Conservation (phyloP, 805 yeast species). For the Clavispora carvajalis region DNA sequence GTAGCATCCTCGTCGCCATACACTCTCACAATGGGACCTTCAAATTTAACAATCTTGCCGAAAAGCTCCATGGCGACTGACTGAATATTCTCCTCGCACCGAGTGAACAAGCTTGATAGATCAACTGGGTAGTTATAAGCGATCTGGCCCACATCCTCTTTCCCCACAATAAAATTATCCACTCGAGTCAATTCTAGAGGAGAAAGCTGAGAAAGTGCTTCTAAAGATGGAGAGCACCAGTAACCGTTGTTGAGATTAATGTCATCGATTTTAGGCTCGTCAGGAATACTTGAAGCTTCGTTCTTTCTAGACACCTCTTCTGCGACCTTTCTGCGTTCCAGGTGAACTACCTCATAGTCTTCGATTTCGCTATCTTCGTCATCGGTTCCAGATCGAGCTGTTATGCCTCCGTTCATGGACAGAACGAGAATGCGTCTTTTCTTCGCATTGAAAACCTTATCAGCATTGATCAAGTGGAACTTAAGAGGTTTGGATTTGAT, state of each 20-base stretch:
- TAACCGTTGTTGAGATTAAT: conserved; percentile 37
- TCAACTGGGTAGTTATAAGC: conserved; percentile 68
- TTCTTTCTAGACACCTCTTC: background rate
- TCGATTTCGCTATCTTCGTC: conserved; percentile 1
- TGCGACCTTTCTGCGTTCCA: background rate
- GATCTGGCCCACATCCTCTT: conserved; percentile 63
- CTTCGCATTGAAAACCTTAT: conserved; percentile 33
- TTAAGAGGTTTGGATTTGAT: conserved; percentile 37
- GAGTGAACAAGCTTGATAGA: conserved; percentile 45
- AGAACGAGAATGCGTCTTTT: conserved; percentile 23
- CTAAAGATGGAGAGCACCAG: conserved; percentile 68
- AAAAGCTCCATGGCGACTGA: conserved; percentile 41
- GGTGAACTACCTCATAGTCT: conserved; percentile 2
- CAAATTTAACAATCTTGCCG: conserved; percentile 34
- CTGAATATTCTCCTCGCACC: conserved; percentile 26
- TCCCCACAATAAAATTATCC: conserved; percentile 63
- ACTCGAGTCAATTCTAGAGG: conserved; percentile 47
- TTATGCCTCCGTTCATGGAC: background rate
- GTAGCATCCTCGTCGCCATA: conserved; percentile 46
- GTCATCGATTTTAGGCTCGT: background rate
- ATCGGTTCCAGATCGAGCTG: background rate
- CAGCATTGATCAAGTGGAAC: conserved; percentile 38
- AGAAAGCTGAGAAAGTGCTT: conserved; percentile 40
- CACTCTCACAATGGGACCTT: conserved; percentile 50
- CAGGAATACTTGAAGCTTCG: background rate